Evolutionary conservation across 805 yeast species (phyloP).

Genomic region (Saccharomycopsis sp.): DNA sequence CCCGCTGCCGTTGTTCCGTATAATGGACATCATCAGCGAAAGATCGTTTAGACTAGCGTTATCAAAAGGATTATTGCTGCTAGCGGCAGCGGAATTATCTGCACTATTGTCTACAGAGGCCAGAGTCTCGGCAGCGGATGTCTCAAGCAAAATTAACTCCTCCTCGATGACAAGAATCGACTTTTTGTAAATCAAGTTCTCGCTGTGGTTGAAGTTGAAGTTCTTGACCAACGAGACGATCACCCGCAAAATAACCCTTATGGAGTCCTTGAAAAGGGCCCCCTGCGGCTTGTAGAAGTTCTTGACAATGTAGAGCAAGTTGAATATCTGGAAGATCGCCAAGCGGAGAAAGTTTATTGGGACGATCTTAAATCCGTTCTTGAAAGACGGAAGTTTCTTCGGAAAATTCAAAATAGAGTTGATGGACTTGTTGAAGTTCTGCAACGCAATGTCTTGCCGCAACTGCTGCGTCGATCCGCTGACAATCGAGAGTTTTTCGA

Average conservation of each 20-base stretch:
- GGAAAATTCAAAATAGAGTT: background rate
- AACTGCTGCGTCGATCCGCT: background rate
- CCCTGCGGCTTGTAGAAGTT: conserved; percentile 6
- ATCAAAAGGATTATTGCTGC: background rate
- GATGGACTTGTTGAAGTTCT: conserved; percentile 1
- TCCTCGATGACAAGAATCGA: conserved; percentile 1
- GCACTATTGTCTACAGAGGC: background rate
- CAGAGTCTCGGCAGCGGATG: background rate
- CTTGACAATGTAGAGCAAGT: background rate
- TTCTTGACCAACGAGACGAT: conserved; percentile 12
- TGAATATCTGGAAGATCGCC: background rate
- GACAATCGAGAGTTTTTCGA: conserved; percentile 3
- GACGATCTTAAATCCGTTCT: conserved; percentile 14
- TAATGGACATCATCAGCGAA: background rate
- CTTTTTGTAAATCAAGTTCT: background rate
- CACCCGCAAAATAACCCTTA: conserved; percentile 11
- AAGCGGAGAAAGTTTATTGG: conserved; percentile 11
- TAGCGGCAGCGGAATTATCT: background rate
- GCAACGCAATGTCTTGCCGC: background rate
- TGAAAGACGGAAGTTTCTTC: conserved; percentile 1
- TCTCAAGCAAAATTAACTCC: background rate
- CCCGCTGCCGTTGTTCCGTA: background rate
- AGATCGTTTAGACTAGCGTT: background rate
- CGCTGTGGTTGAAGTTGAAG: conserved; percentile 5
- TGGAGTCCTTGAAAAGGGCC: conserved; percentile 12